Base-by-base conservation (phyloP, 2,329 filamentous ascomycete species). In the Fusarium buharicum region DNA sequence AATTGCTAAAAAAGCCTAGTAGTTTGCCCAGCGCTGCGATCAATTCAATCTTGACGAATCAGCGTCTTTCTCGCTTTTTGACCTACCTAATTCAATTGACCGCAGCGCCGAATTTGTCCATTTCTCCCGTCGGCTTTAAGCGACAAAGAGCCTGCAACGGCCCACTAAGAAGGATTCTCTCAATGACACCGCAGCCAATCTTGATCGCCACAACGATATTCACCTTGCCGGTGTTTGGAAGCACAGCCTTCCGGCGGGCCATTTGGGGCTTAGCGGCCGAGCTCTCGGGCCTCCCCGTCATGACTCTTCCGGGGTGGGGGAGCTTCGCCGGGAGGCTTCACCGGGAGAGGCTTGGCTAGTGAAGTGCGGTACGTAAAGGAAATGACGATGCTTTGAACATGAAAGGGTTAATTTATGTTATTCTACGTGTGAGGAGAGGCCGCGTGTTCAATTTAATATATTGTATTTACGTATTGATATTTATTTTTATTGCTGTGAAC, bases 21-120 rank as follows among this genome's bases (percentile, higher is more conserved):
- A 27, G 59, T 57, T 62, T 62, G 59, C 59, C 59, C 14, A 41
- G n/a, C n/a, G n/a, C n/a, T n/a, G n/a, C n/a, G n/a, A n/a, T n/a
- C n/a, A n/a, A n/a, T n/a, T n/a, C n/a, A n/a, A n/a, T n/a, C n/a
- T n/a, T n/a, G n/a, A n/a, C n/a, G n/a, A n/a, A n/a, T n/a, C n/a
- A n/a, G n/a, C n/a, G n/a, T n/a, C n/a, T n/a, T n/a, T n/a, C n/a
- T n/a, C n/a, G n/a, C n/a, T n/a, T n/a, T n/a, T n/a, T n/a, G n/a
- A n/a, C n/a, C n/a, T n/a, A n/a, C n/a, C n/a, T n/a, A n/a, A n/a
- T n/a, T n/a, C n/a, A n/a, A n/a, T n/a, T n/a, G n/a, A n/a, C n/a
- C n/a, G n/a, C n/a, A n/a, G n/a, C n/a, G n/a, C n/a, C n/a, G n/a
- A n/a, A n/a, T 28, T 28, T 2, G 12, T 28, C 27, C 22, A 30